phyloP scores from a whole-genome alignment of 2,329 filamentous ascomycete genomes.

The Microsporum audouinii region DNA sequence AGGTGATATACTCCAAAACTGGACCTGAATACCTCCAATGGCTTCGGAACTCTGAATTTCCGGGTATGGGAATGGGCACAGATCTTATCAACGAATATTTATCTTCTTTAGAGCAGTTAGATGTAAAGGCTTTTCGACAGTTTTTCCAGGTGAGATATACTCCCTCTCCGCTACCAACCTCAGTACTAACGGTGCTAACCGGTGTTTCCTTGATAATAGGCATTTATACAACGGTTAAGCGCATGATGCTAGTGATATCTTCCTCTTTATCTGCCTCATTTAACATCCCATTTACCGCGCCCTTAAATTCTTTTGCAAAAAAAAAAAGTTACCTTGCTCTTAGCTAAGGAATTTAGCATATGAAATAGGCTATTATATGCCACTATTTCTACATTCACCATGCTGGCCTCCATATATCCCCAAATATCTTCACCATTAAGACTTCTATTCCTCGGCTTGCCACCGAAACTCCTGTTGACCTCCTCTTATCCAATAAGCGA shows the following conservation, averaged over 20 bases:
- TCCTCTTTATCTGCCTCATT: background rate
- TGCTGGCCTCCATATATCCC: background rate
- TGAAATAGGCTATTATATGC: background rate
- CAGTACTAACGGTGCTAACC: conserved; percentile 1
- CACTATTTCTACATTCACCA: background rate
- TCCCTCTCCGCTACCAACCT: background rate
- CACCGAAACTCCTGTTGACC: background rate
- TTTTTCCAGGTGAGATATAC: conserved; percentile 35
- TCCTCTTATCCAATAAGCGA: background rate
- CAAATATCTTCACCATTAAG: background rate
- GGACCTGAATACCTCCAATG: conserved; percentile 62
- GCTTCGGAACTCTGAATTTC: conserved; percentile 35
- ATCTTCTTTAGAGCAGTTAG: conserved; percentile 33
- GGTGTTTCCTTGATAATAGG: conserved; percentile 16
- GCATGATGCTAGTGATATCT: conserved; percentile 23
- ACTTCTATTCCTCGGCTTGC: background rate
- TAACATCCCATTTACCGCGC: background rate
- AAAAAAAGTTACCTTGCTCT: conserved; percentile 1
- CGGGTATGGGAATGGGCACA: conserved; percentile 38
- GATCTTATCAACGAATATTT: conserved; percentile 39
- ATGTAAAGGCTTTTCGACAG: conserved; percentile 36
- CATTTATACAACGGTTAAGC: conserved; percentile 37
- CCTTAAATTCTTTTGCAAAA: background rate
- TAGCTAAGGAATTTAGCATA: background rate
- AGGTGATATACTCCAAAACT: conserved; percentile 81